phyloP scores from a whole-genome alignment of 2,329 filamentous ascomycete species.

The Alternaria dauci region DNA sequence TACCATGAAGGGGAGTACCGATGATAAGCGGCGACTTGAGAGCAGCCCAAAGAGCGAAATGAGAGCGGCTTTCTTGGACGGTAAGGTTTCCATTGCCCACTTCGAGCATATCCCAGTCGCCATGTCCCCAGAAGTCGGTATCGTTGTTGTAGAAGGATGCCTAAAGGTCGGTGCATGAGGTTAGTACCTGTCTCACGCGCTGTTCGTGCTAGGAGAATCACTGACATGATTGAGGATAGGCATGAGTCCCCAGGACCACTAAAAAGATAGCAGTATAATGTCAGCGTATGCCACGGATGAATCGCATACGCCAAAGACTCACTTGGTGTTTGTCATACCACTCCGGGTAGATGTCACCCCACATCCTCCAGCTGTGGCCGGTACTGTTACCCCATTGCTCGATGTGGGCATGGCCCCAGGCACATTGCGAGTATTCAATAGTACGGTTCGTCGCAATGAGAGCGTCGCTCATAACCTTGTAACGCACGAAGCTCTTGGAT shows the following conservation, averaged over 20 bases:
- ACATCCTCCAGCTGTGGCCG: slow-evolving; percentile 45
- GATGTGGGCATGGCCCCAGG: slow-evolving; percentile 45
- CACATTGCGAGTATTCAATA: slow-evolving; percentile 47
- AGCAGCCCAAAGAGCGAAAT: slow-evolving; percentile 54
- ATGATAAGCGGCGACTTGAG: slow-evolving; percentile 56
- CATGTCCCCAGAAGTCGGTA: slow-evolving; percentile 34
- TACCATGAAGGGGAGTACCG: slow-evolving; percentile 51
- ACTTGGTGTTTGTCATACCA: slow-evolving; percentile 21
- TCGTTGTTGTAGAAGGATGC: slow-evolving; percentile 31
- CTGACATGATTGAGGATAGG: slow-evolving; percentile 29
- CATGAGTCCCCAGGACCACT: slow-evolving; percentile 23
- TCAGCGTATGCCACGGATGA: background rate
- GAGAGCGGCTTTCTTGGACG: slow-evolving; percentile 40
- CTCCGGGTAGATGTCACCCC: slow-evolving; percentile 32
- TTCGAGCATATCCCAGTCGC: slow-evolving; percentile 44
- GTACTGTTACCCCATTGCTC: slow-evolving; percentile 44
- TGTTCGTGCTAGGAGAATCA: background rate
- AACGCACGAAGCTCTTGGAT: slow-evolving; percentile 60
- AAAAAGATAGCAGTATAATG: background rate
- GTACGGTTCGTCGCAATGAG: slow-evolving; percentile 49
- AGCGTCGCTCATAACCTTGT: slow-evolving; percentile 57
- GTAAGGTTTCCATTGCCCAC: slow-evolving; percentile 50
- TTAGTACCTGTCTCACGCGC: background rate
- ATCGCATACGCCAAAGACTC: background rate
- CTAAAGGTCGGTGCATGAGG: background rate